Conservation (phyloP, 306 rosid species). For the Quillaja saponaria region DNA sequence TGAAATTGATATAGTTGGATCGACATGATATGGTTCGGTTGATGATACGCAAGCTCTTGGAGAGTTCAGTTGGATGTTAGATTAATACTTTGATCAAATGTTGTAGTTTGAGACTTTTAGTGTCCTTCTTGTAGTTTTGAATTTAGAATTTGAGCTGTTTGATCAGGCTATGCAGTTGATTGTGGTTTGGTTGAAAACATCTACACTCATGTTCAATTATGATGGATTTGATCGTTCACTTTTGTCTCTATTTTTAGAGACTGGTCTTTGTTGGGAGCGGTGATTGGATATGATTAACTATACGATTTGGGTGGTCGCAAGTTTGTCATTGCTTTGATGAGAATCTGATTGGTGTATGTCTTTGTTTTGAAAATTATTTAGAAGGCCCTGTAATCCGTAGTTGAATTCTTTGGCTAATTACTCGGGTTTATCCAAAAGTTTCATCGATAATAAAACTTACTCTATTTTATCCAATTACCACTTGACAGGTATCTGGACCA, state of each 20-base stretch:
- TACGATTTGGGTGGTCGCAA: not conserved
- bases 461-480: constrained; percentile 14
- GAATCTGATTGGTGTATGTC: not conserved
- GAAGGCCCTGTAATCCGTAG: not conserved
- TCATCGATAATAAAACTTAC: not conserved
- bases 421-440: not conserved
- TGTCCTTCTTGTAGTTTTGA: not conserved
- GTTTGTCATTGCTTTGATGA: not conserved
- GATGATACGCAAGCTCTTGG: not conserved
- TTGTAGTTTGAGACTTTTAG: constrained; percentile 10
- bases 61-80: constrained; percentile 9
- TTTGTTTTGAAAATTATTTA: not conserved
- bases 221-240: constrained; percentile 20
- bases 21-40: not conserved
- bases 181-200: not conserved
- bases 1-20: not conserved
- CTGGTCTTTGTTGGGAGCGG: not conserved
- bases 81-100: not conserved
- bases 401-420: not conserved
- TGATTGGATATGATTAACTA: not conserved
- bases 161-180: not conserved
- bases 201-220: not conserved
- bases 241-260: not conserved
- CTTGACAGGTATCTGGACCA: constrained; percentile 90
- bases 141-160: not conserved